Evolutionary conservation across 2,329 filamentous ascomycete genomes (phyloP).

Genomic region (Diaporthe caulivora): DNA sequence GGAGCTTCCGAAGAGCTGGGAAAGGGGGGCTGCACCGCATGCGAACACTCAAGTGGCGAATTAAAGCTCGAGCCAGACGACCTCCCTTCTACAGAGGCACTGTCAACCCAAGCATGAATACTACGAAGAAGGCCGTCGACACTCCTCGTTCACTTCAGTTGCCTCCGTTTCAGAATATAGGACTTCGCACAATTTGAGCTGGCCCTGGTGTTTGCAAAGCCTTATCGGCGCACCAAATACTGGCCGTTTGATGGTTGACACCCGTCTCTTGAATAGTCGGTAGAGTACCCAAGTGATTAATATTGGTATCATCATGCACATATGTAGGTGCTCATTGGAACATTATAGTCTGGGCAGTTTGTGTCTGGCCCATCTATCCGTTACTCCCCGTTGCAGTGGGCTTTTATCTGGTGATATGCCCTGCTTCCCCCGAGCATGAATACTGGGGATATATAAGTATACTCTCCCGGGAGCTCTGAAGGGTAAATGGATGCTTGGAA

Average conservation of each 20-base stretch:
- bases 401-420: not conserved
- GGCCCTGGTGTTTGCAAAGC: not conserved
- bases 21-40: slow-evolving; percentile 29
- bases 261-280: not conserved
- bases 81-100: too few relatives aligned
- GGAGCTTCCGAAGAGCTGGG: slow-evolving; percentile 24
- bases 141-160: not conserved
- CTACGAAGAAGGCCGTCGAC: not conserved
- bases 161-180: not conserved
- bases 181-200: not conserved
- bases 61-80: not conserved
- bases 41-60: slow-evolving; percentile 4
- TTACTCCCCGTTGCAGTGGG: not conserved
- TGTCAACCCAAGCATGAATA: too few relatives aligned
- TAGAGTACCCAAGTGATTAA: too few relatives aligned
- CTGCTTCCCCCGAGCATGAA: not conserved
- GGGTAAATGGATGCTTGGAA: not conserved
- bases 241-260: not conserved
- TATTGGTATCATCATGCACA: not conserved
- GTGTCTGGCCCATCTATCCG: not conserved
- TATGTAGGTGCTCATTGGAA: not conserved
- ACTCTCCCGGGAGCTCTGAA: not conserved
- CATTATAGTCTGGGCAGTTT: too few relatives aligned
- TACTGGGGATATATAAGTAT: too few relatives aligned
- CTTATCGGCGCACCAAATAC: not conserved